Conservation (phyloP, 345 rosid genomes). For the Durio zibethinus region DNA sequence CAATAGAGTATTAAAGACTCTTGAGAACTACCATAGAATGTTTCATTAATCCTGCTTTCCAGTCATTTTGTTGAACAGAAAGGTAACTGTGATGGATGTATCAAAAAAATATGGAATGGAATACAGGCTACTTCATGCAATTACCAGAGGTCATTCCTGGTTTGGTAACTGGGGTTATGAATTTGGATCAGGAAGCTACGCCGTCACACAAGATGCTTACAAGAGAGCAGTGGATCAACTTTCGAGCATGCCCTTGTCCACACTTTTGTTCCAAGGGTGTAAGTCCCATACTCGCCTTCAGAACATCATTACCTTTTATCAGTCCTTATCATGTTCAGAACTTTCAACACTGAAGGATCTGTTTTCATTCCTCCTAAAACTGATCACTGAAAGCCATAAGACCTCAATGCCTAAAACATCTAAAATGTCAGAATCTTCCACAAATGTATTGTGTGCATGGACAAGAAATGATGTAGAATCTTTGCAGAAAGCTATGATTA, state of each 20-base stretch:
- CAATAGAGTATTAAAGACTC: not conserved
- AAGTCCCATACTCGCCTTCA: slow-evolving; percentile 42
- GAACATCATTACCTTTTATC: slow-evolving; percentile 45
- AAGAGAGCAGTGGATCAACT: slow-evolving; percentile 40
- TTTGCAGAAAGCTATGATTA: slow-evolving; percentile 47
- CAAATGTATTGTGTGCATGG: slow-evolving; percentile 46
- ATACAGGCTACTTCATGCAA: slow-evolving; percentile 54
- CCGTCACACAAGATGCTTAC: slow-evolving; percentile 50
- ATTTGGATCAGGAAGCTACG: slow-evolving; percentile 62
- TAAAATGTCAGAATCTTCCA: slow-evolving; percentile 4
- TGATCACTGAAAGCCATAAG: slow-evolving; percentile 29
- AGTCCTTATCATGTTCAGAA: slow-evolving; percentile 43
- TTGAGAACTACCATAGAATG: not conserved
- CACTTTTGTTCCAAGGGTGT: slow-evolving; percentile 43
- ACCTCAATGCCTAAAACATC: not conserved
- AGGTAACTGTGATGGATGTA: slow-evolving; percentile 72
- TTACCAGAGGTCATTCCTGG: slow-evolving; percentile 61
- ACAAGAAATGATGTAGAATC: slow-evolving; percentile 46
- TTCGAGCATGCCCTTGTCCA: slow-evolving; percentile 41
- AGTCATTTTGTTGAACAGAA: slow-evolving; percentile 25
- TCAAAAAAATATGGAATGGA: slow-evolving; percentile 64
- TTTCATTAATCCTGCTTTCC: not conserved
- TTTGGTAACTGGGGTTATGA: slow-evolving; percentile 69
- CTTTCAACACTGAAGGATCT: slow-evolving; percentile 56
- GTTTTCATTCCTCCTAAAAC: slow-evolving; percentile 44